Percentiles rank a stretch among this genome's conserved stretches.
Conservation (phyloP, 805 yeast genomes). For the Kodamaea neixiangensis region DNA sequence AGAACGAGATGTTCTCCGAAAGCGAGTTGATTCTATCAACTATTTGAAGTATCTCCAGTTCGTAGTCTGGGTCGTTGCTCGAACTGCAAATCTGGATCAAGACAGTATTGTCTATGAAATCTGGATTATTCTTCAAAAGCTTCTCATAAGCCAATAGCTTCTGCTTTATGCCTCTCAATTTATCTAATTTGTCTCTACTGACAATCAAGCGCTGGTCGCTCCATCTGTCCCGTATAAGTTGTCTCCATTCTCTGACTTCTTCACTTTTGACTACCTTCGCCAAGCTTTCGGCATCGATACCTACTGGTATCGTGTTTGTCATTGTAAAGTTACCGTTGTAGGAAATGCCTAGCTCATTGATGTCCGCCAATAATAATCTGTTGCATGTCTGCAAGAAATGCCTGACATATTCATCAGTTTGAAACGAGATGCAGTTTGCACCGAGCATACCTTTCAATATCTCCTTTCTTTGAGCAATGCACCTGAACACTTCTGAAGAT, state of each 20-base stretch:
- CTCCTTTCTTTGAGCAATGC: slow-evolving; percentile 82
- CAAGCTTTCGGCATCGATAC: slow-evolving; percentile 70
- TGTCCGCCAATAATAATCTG: slow-evolving; percentile 79
- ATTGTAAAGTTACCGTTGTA: slow-evolving; percentile 59
- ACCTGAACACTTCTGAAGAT: slow-evolving; percentile 90
- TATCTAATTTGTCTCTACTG: slow-evolving; percentile 85
- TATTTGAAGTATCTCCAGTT: slow-evolving; percentile 69
- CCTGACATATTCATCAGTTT: slow-evolving; percentile 88
- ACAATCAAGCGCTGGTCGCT: slow-evolving; percentile 67
- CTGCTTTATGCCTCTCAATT: slow-evolving; percentile 83
- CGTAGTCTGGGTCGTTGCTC: slow-evolving; percentile 60
- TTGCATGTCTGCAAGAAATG: slow-evolving; percentile 92
- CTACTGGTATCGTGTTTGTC: slow-evolving; percentile 68
- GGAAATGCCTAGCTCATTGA: slow-evolving; percentile 60
- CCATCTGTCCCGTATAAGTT: slow-evolving; percentile 80
- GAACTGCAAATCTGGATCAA: slow-evolving; percentile 81
- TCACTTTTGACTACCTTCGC: slow-evolving; percentile 45
- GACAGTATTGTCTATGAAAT: slow-evolving; percentile 65
- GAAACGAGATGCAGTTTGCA: slow-evolving; percentile 85
- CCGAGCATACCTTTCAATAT: slow-evolving; percentile 84
- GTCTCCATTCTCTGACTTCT: slow-evolving; percentile 64
- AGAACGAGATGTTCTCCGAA: slow-evolving; percentile 66
- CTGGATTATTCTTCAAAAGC: slow-evolving; percentile 72
- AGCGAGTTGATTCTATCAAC: slow-evolving; percentile 84
- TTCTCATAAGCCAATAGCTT: slow-evolving; percentile 85